Base-by-base conservation (phyloP, 352 stramenopile species). In the Phytophthora pistaciae region DNA sequence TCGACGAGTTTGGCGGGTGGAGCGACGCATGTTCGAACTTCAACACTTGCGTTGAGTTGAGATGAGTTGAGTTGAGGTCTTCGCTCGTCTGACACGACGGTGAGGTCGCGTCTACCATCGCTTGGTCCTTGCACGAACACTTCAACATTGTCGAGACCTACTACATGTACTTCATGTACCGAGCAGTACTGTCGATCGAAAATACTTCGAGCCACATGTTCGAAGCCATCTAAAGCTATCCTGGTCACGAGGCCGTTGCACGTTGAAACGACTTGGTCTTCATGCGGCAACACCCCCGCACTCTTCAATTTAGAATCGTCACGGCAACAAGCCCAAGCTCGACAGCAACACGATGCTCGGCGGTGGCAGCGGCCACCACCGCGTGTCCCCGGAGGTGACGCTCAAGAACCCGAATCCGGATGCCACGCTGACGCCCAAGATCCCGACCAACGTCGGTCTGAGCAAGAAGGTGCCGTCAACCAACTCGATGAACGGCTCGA, bases 351-450 rank as follows among this genome's bases (percentile, higher is more conserved):
- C 21, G 44, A 77, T 77, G 70, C 64, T 70, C 64, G 60, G 64
- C 38, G 56, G 64, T n/a, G 68, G 64, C 58, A 78, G 72, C 36
- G 79, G 72, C 18, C 61, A 79, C 58, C 84, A 91, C 55, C 86
- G 86, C 60, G 86, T 93, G 56, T 91, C 86, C 38, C 86, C 86
- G 18, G 86, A 93, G 70, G 83, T 93, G 62, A 87, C 81, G 38
- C 72, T 88, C 56, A 91, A 90, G 78, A 83, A 75, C 64, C 82
- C 85, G 44, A 88, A 78, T 73, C 82, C 81, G 31, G 82, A 85
- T 50, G 75, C 84, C 36, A 78, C 73, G 21, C 66, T 93, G 38
- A 91, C 81, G 48, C 84, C 86, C 31, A 92, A 93, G 72, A 60
- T 85, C 20, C 86, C 84, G 4, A 75, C 71, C 20, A 82, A 83